phyloP scores from a whole-genome alignment of 1,284 basidiomycete species.

The Ganoderma lingzhi region DNA sequence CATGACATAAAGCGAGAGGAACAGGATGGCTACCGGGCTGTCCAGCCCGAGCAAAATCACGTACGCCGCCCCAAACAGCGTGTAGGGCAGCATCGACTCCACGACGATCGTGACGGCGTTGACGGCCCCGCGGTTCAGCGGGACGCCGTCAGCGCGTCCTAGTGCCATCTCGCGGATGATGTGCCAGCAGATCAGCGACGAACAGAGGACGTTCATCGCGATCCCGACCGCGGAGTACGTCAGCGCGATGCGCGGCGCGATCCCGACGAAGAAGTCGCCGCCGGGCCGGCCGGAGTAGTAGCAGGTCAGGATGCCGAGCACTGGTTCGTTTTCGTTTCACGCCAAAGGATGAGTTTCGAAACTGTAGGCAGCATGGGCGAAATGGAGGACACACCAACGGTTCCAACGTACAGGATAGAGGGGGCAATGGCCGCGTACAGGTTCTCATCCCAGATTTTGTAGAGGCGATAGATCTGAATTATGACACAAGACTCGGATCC shows the following conservation, averaged over 20 bases:
- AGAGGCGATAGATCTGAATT: conserved; percentile 27
- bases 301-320: conserved; percentile 13
- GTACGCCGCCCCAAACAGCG: conserved; percentile 24
- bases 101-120: conserved; percentile 20
- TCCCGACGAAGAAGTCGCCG: conserved; percentile 24
- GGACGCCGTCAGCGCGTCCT: not conserved
- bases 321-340: conserved; percentile 5
- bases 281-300: conserved; percentile 18
- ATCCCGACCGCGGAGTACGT: conserved; percentile 22
- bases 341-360: not conserved
- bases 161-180: conserved; percentile 18
- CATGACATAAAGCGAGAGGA: conserved; percentile 31
- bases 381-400: conserved; percentile 16
- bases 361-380: not conserved
- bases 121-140: not conserved
- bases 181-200: conserved; percentile 27
- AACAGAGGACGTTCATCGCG: conserved; percentile 24
- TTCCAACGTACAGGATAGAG: conserved; percentile 14
- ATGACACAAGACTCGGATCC: too few relatives aligned
- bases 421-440: conserved; percentile 7
- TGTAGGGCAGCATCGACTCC: conserved; percentile 31
- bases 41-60: conserved; percentile 25
- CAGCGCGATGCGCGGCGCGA: conserved; percentile 21
- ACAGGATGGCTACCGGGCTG: conserved; percentile 26
- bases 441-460: conserved; percentile 22